Evolutionary conservation across 495 filamentous ascomycete genomes (phyloP), one percentile per base, ranked within the genome.

Genomic region (Saxophila tyrrhenica): DNA sequence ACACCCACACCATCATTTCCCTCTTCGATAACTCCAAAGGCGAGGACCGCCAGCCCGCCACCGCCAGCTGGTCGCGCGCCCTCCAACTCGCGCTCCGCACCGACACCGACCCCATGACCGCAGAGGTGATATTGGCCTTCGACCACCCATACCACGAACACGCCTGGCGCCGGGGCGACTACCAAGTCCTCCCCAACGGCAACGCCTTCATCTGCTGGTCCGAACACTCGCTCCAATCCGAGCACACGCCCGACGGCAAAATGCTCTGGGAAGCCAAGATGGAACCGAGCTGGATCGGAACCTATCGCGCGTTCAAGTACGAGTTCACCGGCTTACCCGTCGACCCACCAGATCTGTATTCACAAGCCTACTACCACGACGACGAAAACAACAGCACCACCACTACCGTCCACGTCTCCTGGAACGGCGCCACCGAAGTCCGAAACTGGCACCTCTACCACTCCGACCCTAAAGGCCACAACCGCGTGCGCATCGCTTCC

Each of bases 371-470:
- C 39, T 17, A 44, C 17, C n/a, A 23, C 25, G 46, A 25, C 5
- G 25, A 25, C n/a, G 8, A 21, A 2, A 42, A 21, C 1, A 54
- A 24, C 35, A 11, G 13, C n/a, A 51, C 49, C 10, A 21, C 41
- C 7, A 52, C 23, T 1, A 16, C 35, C 19, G 50, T 59, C 46
- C 48, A 58, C 48, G 59, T 51, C 1, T 47, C 38, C 51, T 62
- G 60, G 60, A 62, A 62, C 48, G 60, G 60, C 52, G 56, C 56
- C 1, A 62, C 60, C 24, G 56, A 59, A 29, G 56, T 62, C 25
- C 8, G 1, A 20, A 46, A 19, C 1, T 59, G 56, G 56, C 23
- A 39, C 7, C 55, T 57, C 9, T 41, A 38, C 41, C 20, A 52
- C n/a, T 32, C 54, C 2, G 41, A 21, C 9, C 17, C 2, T 23